Base-by-base conservation (phyloP, 192 early-diverging fungal genomes). In the Spinellus fusiger region DNA sequence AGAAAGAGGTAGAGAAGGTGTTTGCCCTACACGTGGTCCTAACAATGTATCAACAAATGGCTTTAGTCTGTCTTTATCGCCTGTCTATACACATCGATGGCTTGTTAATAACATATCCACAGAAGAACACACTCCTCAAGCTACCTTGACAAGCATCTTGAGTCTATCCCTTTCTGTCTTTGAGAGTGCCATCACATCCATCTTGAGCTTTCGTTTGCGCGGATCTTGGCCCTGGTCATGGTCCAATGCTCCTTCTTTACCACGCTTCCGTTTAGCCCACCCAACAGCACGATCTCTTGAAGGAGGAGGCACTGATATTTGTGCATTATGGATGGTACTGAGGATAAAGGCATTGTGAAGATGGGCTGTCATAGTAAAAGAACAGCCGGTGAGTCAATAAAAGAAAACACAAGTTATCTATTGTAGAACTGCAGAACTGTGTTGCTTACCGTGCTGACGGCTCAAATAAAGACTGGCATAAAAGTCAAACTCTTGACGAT, bases 401-500 rank as follows among this genome's bases (percentile, higher is more conserved):
- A n/a, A 27, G 12, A n/a, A 49, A 52, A 40, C 15, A 27, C 33
- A 13, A 25, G 34, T 12, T 18, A 34, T 40, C 18, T 31, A 37
- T 37, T 22, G 16, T 25, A 13, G 3, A 18, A 54, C n/a, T 46
- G 23, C 1, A 49, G 22, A 31, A 18, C 12, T 31, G 16, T 1
- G 0, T 58, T 28, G 5, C 10, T 37, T 76, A 80, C 79, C 79
- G 65, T 77, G 67, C 27, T 74, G 64, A 34, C 74, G 61, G 15
- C 74, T 78, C 20, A 80, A 69, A 54, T 89, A 87, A 27, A 86
- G 66, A 69, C 86, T 84, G 34, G 86, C 88, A 62, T 86, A 89
- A 73, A 86, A 87, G 72, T 89, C 88, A 38, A 89, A 89, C 64
- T 89, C 88, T 56, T 86, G 86, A 12, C 86, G 81, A 59, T 87